phyloP scores from a whole-genome alignment of 495 filamentous ascomycete species.

The Podospora tetraspora region DNA sequence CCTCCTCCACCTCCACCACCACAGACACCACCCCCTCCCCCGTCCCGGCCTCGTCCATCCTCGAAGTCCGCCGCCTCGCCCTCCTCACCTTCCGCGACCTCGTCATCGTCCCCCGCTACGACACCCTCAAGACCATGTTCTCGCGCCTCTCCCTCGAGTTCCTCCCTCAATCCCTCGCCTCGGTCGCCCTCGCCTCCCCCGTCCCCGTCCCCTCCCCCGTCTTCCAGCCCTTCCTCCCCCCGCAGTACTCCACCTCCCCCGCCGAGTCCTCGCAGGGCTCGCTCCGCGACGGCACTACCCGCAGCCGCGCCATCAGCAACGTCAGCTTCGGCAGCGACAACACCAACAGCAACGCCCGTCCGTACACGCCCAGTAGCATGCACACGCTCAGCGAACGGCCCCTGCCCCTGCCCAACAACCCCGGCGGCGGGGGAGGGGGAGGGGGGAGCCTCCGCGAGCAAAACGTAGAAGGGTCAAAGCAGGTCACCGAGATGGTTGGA shows the following conservation, averaged over 20 bases:
- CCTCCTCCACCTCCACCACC: slow-evolving; percentile 8
- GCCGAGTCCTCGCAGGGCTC: slow-evolving; percentile 33
- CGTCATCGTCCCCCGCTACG: slow-evolving; percentile 79
- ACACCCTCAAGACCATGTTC: slow-evolving; percentile 82
- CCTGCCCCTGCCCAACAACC: slow-evolving; percentile 14
- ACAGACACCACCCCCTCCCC: background rate
- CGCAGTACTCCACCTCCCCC: slow-evolving; percentile 28
- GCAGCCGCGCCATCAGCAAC: slow-evolving; percentile 78
- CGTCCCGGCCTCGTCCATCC: slow-evolving; percentile 38
- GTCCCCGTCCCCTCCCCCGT: slow-evolving; percentile 36
- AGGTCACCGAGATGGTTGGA: slow-evolving; percentile 88
- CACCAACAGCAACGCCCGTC: slow-evolving; percentile 42
- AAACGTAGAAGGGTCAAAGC: slow-evolving; percentile 65
- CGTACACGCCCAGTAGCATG: slow-evolving; percentile 47
- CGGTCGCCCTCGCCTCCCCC: slow-evolving; percentile 40
- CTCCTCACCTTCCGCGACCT: slow-evolving; percentile 86
- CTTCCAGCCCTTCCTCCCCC: slow-evolving; percentile 16
- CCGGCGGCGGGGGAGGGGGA: no score
- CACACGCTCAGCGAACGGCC: slow-evolving; percentile 26
- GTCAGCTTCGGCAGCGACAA: slow-evolving; percentile 61
- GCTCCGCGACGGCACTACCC: slow-evolving; percentile 48
- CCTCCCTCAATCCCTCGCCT: slow-evolving; percentile 57
- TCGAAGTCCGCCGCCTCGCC: slow-evolving; percentile 85
- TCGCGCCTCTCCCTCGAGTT: slow-evolving; percentile 82
- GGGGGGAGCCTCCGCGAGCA: slow-evolving; percentile 36